These are phyloP conservation scores for Quercus robur DNA, from an alignment of 306 rosid species.

Conservation along the genomic window DNA sequence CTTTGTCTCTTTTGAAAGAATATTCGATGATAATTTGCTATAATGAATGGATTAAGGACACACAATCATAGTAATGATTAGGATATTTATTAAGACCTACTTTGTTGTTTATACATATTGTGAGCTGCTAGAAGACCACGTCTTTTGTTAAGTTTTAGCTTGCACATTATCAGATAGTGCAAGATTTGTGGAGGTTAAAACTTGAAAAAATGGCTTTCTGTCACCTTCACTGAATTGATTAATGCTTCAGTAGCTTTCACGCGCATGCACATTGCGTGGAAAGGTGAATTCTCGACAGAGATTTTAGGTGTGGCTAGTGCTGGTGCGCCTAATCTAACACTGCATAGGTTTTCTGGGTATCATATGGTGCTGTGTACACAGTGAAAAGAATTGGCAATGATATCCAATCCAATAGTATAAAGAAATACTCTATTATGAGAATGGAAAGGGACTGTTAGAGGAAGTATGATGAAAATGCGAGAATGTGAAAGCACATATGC, in stretches of 20 bases:
- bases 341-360: slow-evolving; percentile 21
- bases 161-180: too few species aligned
- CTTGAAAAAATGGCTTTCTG: not conserved
- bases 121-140: slow-evolving; percentile 2
- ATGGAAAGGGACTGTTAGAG: slow-evolving; percentile 9
- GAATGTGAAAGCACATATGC: slow-evolving; percentile 9
- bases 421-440: not conserved
- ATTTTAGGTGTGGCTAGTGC: slow-evolving; percentile 23
- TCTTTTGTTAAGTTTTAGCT: not conserved
- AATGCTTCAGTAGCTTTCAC: not conserved
- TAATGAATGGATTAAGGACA: slow-evolving; percentile 12
- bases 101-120: too few species aligned
- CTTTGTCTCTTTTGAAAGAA: slow-evolving; percentile 27
- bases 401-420: slow-evolving; percentile 11
- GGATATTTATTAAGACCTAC: not conserved
- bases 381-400: slow-evolving; percentile 41
- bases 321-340: not conserved
- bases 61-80: slow-evolving; percentile 2
- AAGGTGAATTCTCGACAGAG: slow-evolving; percentile 16
- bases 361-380: slow-evolving; percentile 24
- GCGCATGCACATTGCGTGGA: not conserved
- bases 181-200: too few species aligned
- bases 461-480: slow-evolving; percentile 25
- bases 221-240: not conserved
- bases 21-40: slow-evolving; percentile 29